phyloP scores from a whole-genome alignment of 257 asterid species.

The Fraxinus cuspidata region DNA sequence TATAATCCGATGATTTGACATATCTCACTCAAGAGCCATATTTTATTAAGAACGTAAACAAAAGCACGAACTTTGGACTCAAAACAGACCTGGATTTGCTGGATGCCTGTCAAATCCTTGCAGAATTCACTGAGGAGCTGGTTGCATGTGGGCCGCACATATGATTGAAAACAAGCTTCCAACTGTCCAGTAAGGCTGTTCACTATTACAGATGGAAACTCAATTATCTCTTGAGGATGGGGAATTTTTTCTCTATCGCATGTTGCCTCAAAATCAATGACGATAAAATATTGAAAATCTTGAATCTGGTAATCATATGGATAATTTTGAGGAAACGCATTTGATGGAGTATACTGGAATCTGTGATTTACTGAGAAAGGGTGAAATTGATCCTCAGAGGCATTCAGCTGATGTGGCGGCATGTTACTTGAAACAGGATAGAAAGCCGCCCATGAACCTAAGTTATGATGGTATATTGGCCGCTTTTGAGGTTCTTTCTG shows the following conservation, averaged over 20 bases:
- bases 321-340: conserved; percentile 45
- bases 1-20: neutral
- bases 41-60: conserved; percentile 3
- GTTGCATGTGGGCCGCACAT: conserved; percentile 84
- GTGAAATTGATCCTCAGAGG: conserved; percentile 54
- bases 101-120: conserved; percentile 94
- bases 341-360: conserved; percentile 51
- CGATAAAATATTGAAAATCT: conserved; percentile 79
- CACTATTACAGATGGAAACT: conserved; percentile 90
- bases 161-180: conserved; percentile 81
- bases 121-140: conserved; percentile 78
- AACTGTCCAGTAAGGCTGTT: conserved; percentile 71
- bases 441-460: conserved; percentile 48
- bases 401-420: conserved; percentile 43
- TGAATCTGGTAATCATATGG: conserved; percentile 54
- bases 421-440: conserved; percentile 44
- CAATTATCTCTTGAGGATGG: conserved; percentile 92
- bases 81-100: conserved; percentile 75
- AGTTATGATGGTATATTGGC: conserved; percentile 42
- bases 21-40: neutral
- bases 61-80: conserved; percentile 3
- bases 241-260: conserved; percentile 77
- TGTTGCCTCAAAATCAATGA: conserved; percentile 91
- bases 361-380: conserved; percentile 56
- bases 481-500: conserved; percentile 41